Evolutionary conservation across 129 eudicot genomes (phyloP).

Genomic region (Mikania micrantha): DNA sequence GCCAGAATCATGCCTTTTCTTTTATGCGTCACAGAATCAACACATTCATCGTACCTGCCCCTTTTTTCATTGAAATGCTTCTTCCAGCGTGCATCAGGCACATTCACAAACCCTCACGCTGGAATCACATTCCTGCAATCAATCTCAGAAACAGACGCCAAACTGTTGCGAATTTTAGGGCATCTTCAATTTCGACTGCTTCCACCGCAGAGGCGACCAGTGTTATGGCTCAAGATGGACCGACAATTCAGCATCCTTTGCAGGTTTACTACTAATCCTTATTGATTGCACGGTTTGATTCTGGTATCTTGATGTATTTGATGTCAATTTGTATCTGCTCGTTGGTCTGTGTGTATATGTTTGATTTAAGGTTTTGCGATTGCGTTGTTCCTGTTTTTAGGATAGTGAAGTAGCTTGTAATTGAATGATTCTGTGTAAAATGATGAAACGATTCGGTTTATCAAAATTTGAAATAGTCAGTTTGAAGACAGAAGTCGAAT

Average conservation of each 20-base stretch:
- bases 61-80: slow-evolving; percentile 9
- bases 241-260: slow-evolving; percentile 8
- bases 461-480: background rate
- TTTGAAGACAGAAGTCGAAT: background rate
- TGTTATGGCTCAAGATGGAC: slow-evolving; percentile 24
- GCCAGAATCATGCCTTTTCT: slow-evolving; percentile 8
- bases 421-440: background rate
- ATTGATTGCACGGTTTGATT: background rate
- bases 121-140: background rate
- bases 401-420: background rate
- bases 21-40: background rate
- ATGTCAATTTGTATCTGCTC: background rate
- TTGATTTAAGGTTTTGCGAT: background rate
- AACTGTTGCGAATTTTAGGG: background rate
- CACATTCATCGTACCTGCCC: slow-evolving; percentile 25
- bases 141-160: background rate
- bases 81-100: slow-evolving; percentile 15
- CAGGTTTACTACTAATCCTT: slow-evolving; percentile 9
- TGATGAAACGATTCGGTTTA: background rate
- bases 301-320: background rate
- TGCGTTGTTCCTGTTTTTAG: background rate
- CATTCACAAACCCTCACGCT: slow-evolving; percentile 24
- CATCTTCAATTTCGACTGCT: slow-evolving; percentile 22
- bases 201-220: slow-evolving; percentile 13
- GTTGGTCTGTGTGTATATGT: background rate